These are phyloP conservation scores for Tetracladium setigerum DNA, from an alignment of 495 filamentous ascomycete species.

Conservation along the genomic window DNA sequence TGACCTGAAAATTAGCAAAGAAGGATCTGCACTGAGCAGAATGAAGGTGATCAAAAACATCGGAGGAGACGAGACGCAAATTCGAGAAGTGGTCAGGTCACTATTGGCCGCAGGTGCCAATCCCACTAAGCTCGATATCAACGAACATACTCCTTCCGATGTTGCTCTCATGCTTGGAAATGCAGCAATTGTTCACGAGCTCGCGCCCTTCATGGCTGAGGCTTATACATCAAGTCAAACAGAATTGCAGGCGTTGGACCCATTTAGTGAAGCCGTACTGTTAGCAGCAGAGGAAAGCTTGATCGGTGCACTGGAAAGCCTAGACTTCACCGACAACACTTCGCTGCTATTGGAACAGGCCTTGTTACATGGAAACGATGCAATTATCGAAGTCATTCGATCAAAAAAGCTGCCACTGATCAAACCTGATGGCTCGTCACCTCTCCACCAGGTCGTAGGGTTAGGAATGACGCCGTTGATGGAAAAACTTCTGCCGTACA, in stretches of 20 bases:
- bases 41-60: no score
- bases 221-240: neutral
- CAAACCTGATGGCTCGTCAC: neutral
- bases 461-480: neutral
- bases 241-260: neutral
- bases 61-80: neutral
- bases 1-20: neutral
- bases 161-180: neutral
- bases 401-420: neutral
- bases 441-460: neutral
- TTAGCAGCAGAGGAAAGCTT: no score
- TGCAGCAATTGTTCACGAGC: neutral
- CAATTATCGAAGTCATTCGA: neutral
- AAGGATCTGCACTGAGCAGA: neutral
- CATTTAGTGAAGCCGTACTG: neutral
- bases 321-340: neutral
- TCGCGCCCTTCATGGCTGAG: neutral
- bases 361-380: neutral
- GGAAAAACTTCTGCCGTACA: neutral
- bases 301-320: neutral
- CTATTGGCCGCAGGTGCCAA: slow-evolving; percentile 2
- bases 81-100: slow-evolving; percentile 20
- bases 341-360: neutral
- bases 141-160: slow-evolving; percentile 1
- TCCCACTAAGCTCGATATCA: neutral